Base-by-base conservation (phyloP, 495 filamentous ascomycete genomes). In the Penicillium argentinense region DNA sequence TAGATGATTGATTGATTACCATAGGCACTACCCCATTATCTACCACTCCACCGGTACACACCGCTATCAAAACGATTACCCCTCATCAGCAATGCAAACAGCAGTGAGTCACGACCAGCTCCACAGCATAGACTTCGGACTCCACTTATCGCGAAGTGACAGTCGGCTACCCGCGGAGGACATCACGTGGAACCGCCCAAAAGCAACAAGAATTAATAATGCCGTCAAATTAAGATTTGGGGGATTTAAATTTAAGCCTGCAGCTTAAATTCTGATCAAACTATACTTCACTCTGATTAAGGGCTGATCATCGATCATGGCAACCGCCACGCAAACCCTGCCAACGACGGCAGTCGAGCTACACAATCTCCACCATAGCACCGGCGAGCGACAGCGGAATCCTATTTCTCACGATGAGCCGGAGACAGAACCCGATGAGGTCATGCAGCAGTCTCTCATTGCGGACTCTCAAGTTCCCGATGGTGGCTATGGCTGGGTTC, bases 401-500 rank as follows among this genome's bases (percentile, higher is more conserved):
- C 45, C 45, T 4, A 22, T 14, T 27, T n/a, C 46, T 23, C 24
- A 23, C 1, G 33, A 32, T 17, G 30, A 42, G 7, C 40, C 44
- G 3, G 40, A 41, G 13, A 21, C 33, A 18, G 45, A 40, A 8
- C 1, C 27, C 9, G 74, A 76, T 40, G 66, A 71, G 6, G 60
- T 75, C 0, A 71, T 81, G 57, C 67, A 74, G 25, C 72, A 74
- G 9, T 78, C 75, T 2, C 66, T 72, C 7, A 41, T 67, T 1
- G 75, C 73, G 7, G 78, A 79, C 50, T 61, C 68, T 0, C 50
- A 72, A 39, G 76, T 75, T 23, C 79, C 79, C 2, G 79, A 84
- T 25, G 80, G 80, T 12, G 81, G 79, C 12, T 77, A 81, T 40
- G 80, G 76, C 37, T 84, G 81, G 81, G 67, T 75, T 12, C 67